Conservation (phyloP, 176 grass and related monocot genomes). For the Triticum timopheevii region DNA sequence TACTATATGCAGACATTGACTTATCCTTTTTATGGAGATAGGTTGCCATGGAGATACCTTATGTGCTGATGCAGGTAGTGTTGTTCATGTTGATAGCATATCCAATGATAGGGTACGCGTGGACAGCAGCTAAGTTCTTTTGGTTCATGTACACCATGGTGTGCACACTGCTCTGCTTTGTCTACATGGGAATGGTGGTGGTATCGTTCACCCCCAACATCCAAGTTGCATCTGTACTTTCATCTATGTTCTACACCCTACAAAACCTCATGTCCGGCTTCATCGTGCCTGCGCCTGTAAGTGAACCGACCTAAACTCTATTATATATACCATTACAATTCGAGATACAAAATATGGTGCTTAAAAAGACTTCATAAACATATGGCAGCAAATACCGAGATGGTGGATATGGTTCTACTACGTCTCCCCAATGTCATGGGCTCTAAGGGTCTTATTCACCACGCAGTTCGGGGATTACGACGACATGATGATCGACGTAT, state of each 20-base stretch:
- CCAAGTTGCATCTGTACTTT: slow-evolving; percentile 55
- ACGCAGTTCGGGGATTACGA: slow-evolving; percentile 62
- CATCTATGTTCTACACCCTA: slow-evolving; percentile 59
- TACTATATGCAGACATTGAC: background rate
- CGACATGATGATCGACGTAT: slow-evolving; percentile 16
- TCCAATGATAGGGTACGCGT: slow-evolving; percentile 64
- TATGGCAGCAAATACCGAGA: slow-evolving; percentile 75
- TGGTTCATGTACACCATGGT: slow-evolving; percentile 71
- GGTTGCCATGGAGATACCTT: slow-evolving; percentile 71
- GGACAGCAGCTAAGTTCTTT: slow-evolving; percentile 59
- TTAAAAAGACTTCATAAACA: background rate
- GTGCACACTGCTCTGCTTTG: slow-evolving; percentile 57
- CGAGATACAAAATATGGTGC: background rate
- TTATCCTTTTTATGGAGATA: slow-evolving; percentile 13
- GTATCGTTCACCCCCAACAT: slow-evolving; percentile 55
- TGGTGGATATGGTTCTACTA: slow-evolving; percentile 96
- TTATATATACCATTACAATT: background rate
- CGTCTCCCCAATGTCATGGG: slow-evolving; percentile 49
- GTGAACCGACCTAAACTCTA: slow-evolving; percentile 13
- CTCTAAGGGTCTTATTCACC: slow-evolving; percentile 63
- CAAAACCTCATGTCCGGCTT: slow-evolving; percentile 68
- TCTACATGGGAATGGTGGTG: slow-evolving; percentile 82
- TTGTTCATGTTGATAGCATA: slow-evolving; percentile 68
- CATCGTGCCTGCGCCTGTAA: slow-evolving; percentile 63
- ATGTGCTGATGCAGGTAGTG: slow-evolving; percentile 40